Evolutionary conservation across 2,329 filamentous ascomycete species (phyloP).

Genomic region (Phaeoacremonium minimum): DNA sequence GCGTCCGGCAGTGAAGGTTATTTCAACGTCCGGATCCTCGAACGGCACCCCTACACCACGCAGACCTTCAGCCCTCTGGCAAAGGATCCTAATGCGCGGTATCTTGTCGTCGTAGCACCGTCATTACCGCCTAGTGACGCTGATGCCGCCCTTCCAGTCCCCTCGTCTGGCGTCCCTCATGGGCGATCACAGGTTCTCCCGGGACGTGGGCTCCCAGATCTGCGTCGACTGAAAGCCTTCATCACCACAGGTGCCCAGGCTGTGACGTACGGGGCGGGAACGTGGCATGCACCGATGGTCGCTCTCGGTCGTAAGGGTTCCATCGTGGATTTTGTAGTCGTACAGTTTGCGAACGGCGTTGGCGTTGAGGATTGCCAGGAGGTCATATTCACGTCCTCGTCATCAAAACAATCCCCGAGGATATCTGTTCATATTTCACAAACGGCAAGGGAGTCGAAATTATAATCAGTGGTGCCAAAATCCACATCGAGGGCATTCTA

Average conservation of each 20-base stretch:
- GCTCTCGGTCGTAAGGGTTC: slow-evolving; percentile 59
- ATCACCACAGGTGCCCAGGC: slow-evolving; percentile 73
- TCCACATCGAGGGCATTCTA: too few relatives aligned
- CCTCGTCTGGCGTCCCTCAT: slow-evolving; percentile 17
- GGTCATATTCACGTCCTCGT: slow-evolving; percentile 38
- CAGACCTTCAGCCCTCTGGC: slow-evolving; percentile 86
- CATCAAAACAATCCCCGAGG: background rate
- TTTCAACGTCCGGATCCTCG: slow-evolving; percentile 71
- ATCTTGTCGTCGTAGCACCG: slow-evolving; percentile 87
- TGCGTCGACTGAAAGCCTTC: slow-evolving; percentile 69
- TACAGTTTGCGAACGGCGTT: slow-evolving; percentile 84
- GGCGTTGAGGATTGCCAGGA: slow-evolving; percentile 85
- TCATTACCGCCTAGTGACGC: slow-evolving; percentile 48
- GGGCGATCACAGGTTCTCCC: slow-evolving; percentile 38
- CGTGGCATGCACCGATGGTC: slow-evolving; percentile 96
- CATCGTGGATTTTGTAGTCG: slow-evolving; percentile 80
- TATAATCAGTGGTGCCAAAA: too few relatives aligned
- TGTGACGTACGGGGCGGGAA: slow-evolving; percentile 87
- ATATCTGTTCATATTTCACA: background rate
- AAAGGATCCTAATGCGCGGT: slow-evolving; percentile 40
- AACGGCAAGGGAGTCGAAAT: background rate
- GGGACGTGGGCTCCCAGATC: slow-evolving; percentile 66
- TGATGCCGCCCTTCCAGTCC: slow-evolving; percentile 33
- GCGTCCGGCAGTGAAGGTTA: slow-evolving; percentile 16
- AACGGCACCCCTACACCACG: slow-evolving; percentile 89